phyloP scores from a whole-genome alignment of 108 stramenopile species.

The Poteriospumella lacustris region DNA sequence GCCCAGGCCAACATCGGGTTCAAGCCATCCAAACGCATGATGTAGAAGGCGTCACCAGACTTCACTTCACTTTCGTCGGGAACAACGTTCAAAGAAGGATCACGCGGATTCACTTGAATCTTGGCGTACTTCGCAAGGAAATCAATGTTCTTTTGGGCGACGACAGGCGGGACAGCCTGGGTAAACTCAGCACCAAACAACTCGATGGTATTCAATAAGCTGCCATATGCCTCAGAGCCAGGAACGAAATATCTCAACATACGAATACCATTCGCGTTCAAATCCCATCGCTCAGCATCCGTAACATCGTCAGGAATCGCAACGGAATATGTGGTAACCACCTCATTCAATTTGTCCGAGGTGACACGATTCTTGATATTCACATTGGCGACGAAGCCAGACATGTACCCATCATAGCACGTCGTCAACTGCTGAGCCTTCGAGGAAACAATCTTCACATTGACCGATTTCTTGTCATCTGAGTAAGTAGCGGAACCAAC shows the following conservation, averaged over 20 bases:
- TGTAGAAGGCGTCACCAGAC: slow-evolving; percentile 20
- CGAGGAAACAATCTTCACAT: not conserved
- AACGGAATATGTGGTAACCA: not conserved
- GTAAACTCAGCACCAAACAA: not conserved
- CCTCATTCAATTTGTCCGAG: not conserved
- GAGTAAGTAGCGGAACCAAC: not conserved
- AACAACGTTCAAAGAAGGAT: not conserved
- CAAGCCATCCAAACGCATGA: slow-evolving; percentile 32
- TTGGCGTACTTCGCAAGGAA: slow-evolving; percentile 16
- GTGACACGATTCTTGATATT: not conserved
- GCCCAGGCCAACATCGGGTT: slow-evolving; percentile 34
- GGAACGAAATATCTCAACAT: not conserved
- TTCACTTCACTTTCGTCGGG: slow-evolving; percentile 12
- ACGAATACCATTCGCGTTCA: not conserved
- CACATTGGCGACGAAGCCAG: not conserved
- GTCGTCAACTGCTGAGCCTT: not conserved
- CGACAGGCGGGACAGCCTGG: not conserved
- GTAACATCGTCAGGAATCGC: not conserved
- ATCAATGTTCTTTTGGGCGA: not conserved
- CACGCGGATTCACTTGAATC: not conserved
- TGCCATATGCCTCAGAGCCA: not conserved
- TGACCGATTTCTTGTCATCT: not conserved
- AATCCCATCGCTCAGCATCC: not conserved
- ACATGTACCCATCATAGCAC: not conserved
- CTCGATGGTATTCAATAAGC: not conserved